A percentile compares a stretch with the other conserved stretches of the same genome.
Evolutionary conservation across 805 yeast species (phyloP).

Genomic region (Ogataea ramenticola): DNA sequence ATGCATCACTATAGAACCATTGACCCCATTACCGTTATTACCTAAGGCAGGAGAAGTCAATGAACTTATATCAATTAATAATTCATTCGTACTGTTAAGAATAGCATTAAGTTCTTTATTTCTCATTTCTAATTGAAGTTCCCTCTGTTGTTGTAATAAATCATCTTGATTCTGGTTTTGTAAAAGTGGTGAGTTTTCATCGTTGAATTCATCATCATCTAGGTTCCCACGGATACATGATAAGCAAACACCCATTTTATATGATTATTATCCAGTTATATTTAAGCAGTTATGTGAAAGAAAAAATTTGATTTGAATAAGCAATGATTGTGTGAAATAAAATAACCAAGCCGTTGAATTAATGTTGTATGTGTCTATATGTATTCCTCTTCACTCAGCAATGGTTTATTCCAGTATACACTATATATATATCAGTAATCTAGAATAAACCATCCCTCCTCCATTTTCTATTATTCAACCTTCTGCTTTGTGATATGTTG

Average conservation of each 20-base stretch:
- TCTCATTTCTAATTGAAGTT: conserved; percentile 21
- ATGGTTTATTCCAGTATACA: no score
- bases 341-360: no score
- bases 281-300: no score
- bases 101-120: conserved; percentile 26
- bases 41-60: conserved; percentile 4
- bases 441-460: no score
- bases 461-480: no score
- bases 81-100: conserved; percentile 26
- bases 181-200: conserved; percentile 22
- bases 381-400: no score
- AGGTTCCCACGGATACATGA: conserved; percentile 21
- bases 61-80: conserved; percentile 18
- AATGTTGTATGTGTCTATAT: no score
- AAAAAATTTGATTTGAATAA: no score
- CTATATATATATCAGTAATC: no score
- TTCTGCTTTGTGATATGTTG: no score
- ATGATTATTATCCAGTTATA: no score
- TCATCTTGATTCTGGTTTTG: conserved; percentile 11
- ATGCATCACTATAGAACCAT: conserved; percentile 7
- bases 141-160: conserved; percentile 11
- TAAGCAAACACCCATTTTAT: conserved; percentile 26
- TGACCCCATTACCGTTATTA: not conserved
- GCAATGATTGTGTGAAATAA: no score
- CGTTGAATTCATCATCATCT: conserved; percentile 14